phyloP scores from a whole-genome alignment of 106 monocot genomes.

The Phalaenopsis aphrodite region DNA sequence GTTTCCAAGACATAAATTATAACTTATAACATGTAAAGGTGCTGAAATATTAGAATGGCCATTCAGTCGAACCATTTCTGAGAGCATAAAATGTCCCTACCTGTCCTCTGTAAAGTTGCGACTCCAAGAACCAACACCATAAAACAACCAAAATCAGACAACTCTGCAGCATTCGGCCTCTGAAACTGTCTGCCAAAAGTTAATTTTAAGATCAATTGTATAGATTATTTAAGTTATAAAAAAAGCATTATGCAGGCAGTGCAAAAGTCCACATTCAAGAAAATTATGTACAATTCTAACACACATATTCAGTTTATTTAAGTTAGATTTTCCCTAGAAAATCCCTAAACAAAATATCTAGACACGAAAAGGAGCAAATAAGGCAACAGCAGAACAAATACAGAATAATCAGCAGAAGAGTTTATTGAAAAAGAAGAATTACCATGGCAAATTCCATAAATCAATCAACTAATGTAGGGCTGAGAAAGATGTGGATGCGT shows the following conservation, averaged over 20 bases:
- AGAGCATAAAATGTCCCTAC: conserved; percentile 17
- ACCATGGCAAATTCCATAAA: background rate
- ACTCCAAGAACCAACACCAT: conserved; percentile 69
- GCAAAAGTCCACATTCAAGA: conserved; percentile 1
- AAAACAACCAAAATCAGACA: conserved; percentile 91
- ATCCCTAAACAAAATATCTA: background rate
- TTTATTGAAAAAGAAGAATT: background rate
- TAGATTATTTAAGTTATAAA: background rate
- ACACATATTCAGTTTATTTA: background rate
- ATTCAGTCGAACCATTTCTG: background rate
- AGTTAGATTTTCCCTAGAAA: background rate
- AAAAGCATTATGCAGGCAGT: background rate
- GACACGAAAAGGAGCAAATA: background rate
- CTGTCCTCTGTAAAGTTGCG: conserved; percentile 57
- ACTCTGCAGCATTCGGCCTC: conserved; percentile 73
- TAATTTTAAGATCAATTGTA: conserved; percentile 2
- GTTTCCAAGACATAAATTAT: background rate
- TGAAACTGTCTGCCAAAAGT: conserved; percentile 69
- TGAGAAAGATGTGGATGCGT: background rate
- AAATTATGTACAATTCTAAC: background rate
- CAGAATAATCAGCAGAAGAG: background rate
- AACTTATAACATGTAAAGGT: background rate
- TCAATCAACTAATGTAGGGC: background rate
- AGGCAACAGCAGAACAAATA: background rate
- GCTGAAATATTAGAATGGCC: background rate